Base-by-base conservation (phyloP, 1,139 yeast species). In the Casaregolazyma suthepensis region DNA sequence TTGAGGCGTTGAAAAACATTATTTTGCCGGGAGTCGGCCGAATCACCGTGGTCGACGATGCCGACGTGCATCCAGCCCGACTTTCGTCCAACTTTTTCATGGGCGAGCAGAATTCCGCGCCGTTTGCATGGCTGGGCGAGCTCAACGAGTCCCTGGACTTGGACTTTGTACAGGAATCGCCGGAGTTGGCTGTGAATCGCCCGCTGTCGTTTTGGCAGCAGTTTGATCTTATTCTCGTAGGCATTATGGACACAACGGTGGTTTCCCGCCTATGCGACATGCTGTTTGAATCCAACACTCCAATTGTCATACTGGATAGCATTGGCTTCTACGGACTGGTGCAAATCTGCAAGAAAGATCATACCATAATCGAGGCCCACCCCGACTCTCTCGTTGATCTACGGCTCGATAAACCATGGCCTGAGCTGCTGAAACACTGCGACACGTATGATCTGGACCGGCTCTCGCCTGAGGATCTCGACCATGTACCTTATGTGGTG, bases 21-120 rank as follows among this genome's bases (percentile, higher is more conserved):
- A 81, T 87, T 1, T 73, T 93, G 35, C 91, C 96, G 0, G 96
- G 96, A 1, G 62, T 87, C 22, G 94, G 95, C 5, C 66, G 75
- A 10, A 77, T 85, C 57, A 80, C 88, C 0, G 73, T 90, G 6
- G 71, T 87, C 13, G 89, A 81, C 59, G 70, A 68, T 40, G 57
- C 56, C 15, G 12, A 49, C 1, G 83, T 85, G 1, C 62, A 69
- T 1, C 71, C 68, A 7, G 63, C 61, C 3, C 84, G 82, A 57
- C 56, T 84, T 5, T 70, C 80, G 10, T 74, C 79, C 10, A 86
- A 87, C 63, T 88, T 87, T 68, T 87, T 87, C 61, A 67, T 86
- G 19, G 71, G 71, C 2, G 70, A 67, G 1, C 72, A 69, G 1
- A 79, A 82, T 0, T 61, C 61, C 12, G 70, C 75, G 0, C 70